Evolutionary conservation across 768 basidiomycete genomes (phyloP).

Genomic region (Mycena rebaudengoi): DNA sequence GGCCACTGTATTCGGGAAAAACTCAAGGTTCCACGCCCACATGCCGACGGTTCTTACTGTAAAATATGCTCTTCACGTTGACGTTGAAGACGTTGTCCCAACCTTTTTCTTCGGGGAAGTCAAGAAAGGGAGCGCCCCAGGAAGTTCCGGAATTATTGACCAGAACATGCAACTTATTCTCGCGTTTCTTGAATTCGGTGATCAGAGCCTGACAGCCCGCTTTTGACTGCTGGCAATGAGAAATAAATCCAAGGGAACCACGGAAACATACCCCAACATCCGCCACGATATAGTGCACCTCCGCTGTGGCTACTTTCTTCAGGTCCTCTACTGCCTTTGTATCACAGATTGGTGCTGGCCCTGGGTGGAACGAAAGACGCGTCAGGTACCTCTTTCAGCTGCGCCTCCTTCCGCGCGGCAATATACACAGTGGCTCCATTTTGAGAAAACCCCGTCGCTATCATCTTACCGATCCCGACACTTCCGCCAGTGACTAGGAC

Average conservation of each 20-base stretch:
- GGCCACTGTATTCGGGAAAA: neutral
- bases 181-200: slow-evolving; percentile 70
- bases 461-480: slow-evolving; percentile 86
- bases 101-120: slow-evolving; percentile 82
- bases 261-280: slow-evolving; percentile 68
- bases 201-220: slow-evolving; percentile 82
- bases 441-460: slow-evolving; percentile 81
- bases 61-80: slow-evolving; percentile 88
- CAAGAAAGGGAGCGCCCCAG: slow-evolving; percentile 77
- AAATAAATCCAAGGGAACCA: neutral
- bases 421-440: slow-evolving; percentile 93
- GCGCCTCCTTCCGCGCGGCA: slow-evolving; percentile 82
- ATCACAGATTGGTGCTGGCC: neutral
- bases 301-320: slow-evolving; percentile 66
- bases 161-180: slow-evolving; percentile 80
- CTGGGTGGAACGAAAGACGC: neutral
- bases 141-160: slow-evolving; percentile 86
- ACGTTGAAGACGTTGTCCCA: slow-evolving; percentile 87
- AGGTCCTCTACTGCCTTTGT: slow-evolving; percentile 63
- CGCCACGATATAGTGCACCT: slow-evolving; percentile 77
- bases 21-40: slow-evolving; percentile 34
- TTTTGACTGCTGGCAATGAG: slow-evolving; percentile 58
- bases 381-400: slow-evolving; percentile 72
- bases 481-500: slow-evolving; percentile 87
- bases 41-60: slow-evolving; percentile 68